Conservation (phyloP, 306 rosid genomes). For the Clitoria ternatea region DNA sequence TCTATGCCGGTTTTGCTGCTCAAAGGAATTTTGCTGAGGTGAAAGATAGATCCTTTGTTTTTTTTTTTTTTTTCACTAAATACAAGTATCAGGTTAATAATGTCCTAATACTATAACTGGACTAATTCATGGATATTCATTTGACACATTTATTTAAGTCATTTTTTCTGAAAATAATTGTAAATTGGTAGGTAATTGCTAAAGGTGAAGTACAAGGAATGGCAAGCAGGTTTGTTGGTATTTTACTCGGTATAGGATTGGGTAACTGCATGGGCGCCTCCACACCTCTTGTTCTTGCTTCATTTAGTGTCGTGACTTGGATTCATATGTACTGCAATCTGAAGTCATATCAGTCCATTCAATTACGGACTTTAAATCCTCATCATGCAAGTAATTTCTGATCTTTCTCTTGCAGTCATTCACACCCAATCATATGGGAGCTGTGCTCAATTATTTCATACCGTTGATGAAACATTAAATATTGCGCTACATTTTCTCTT, state of each 20-base stretch:
- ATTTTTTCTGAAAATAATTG: slow-evolving; percentile 16
- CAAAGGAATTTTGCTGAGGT: slow-evolving; percentile 99
- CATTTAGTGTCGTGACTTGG: slow-evolving; percentile 76
- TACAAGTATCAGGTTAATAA: slow-evolving; percentile 6
- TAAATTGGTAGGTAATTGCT: slow-evolving; percentile 78
- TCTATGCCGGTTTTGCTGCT: slow-evolving; percentile 98
- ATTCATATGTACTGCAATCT: slow-evolving; percentile 95
- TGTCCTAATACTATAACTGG: background rate
- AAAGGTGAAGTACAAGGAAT: slow-evolving; percentile 99
- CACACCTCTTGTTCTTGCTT: slow-evolving; percentile 64
- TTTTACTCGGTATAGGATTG: slow-evolving; percentile 77
- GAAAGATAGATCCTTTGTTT: slow-evolving; percentile 21
- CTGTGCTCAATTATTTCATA: background rate
- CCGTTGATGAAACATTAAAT: background rate
- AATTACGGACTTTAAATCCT: slow-evolving; percentile 85
- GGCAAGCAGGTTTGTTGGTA: slow-evolving; percentile 92
- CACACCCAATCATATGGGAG: background rate
- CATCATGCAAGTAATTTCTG: slow-evolving; percentile 78
- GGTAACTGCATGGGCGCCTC: slow-evolving; percentile 74
- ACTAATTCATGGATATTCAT: background rate
- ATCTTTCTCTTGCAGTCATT: slow-evolving; percentile 20
- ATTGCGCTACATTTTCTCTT: background rate
- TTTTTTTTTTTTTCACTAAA: background rate
- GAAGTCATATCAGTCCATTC: slow-evolving; percentile 89
- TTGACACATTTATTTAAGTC: background rate